A percentile compares a stretch with the other conserved stretches of the same genome.
These are phyloP conservation scores for Paramarasmius palmivorus DNA, from an alignment of 1,284 basidiomycete genomes.

Conservation along the genomic window DNA sequence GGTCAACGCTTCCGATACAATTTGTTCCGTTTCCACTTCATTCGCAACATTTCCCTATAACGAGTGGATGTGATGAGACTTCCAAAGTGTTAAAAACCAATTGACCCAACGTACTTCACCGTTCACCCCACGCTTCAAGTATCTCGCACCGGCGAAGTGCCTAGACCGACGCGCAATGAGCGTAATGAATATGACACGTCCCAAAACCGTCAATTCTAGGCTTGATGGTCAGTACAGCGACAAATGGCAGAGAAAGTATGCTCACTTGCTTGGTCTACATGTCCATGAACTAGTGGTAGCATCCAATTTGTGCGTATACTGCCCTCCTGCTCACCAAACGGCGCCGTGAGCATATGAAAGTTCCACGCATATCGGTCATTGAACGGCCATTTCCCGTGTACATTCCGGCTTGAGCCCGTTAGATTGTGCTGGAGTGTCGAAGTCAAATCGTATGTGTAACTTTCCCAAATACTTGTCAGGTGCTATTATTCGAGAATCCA, in stretches of 20 bases:
- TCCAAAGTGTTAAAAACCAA: background rate
- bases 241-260: constrained; percentile 13
- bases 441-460: constrained; percentile 96
- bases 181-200: constrained; percentile 90
- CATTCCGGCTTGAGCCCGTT: constrained; percentile 53
- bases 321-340: constrained; percentile 43
- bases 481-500: background rate
- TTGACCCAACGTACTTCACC: constrained; percentile 60
- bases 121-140: constrained; percentile 93
- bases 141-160: constrained; percentile 95
- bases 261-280: constrained; percentile 97
- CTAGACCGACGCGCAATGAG: constrained; percentile 93
- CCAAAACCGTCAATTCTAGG: constrained; percentile 87
- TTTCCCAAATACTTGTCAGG: constrained; percentile 30
- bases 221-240: background rate
- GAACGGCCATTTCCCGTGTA: constrained; percentile 59
- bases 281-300: constrained; percentile 91
- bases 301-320: constrained; percentile 71
- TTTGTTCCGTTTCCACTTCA: constrained; percentile 99
- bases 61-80: background rate
- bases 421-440: constrained; percentile 94
- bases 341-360: constrained; percentile 80
- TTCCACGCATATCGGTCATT: constrained; percentile 98
- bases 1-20: constrained; percentile 92
- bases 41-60: constrained; percentile 94